phyloP scores from a whole-genome alignment of 179 eudicot species.

The Nepenthes alata region DNA sequence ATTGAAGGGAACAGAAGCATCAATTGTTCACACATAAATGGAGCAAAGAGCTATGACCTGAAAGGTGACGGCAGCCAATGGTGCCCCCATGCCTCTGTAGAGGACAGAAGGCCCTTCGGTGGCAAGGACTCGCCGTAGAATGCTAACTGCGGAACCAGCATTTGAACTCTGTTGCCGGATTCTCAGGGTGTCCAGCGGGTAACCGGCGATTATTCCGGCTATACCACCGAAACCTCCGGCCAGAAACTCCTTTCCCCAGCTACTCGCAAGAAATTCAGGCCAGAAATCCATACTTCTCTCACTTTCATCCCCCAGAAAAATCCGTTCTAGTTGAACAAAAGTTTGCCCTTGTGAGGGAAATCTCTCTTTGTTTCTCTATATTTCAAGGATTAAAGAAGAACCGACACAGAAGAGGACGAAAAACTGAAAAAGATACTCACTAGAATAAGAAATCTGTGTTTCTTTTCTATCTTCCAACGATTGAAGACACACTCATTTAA shows the following conservation, averaged over 20 bases:
- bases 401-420: no score
- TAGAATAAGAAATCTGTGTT: no score
- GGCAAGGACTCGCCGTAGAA: conserved; percentile 38
- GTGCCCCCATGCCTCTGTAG: conserved; percentile 82
- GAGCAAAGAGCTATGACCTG: conserved; percentile 32
- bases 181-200: conserved; percentile 75
- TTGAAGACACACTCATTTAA: no score
- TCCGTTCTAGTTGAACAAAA: no score
- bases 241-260: conserved; percentile 86
- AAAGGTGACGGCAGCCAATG: conserved; percentile 73
- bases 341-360: no score
- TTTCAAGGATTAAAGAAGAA: no score
- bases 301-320: background rate
- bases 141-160: conserved; percentile 40
- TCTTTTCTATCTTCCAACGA: no score
- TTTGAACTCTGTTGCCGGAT: conserved; percentile 52
- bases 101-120: conserved; percentile 54
- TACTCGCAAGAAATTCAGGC: conserved; percentile 80
- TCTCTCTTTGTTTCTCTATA: no score
- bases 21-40: background rate
- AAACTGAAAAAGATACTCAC: no score
- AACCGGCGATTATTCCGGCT: conserved; percentile 70
- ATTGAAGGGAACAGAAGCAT: background rate
- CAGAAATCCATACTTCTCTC: conserved; percentile 62
- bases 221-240: conserved; percentile 87